phyloP scores from a whole-genome alignment of 208 protist species.

The Crithidia mellificae region DNA sequence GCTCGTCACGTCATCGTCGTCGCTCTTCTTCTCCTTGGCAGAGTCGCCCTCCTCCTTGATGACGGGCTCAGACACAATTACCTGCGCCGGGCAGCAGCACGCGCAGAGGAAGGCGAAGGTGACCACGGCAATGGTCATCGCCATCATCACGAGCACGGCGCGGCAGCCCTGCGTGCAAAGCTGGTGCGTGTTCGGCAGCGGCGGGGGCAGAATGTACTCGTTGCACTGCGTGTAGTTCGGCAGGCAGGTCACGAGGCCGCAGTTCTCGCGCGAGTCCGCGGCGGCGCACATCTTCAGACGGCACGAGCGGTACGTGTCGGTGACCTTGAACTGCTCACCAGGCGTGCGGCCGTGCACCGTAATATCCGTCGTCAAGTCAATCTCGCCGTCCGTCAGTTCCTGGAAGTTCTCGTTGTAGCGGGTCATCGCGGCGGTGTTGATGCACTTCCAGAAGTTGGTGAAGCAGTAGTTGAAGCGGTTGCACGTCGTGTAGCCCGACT shows the following conservation, averaged over 20 bases:
- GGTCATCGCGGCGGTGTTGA: conserved; percentile 26
- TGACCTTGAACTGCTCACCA: conserved; percentile 43
- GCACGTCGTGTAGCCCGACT: conserved; percentile 52
- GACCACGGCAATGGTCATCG: conserved; percentile 46
- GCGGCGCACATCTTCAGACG: conserved; percentile 43
- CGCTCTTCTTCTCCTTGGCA: conserved; percentile 14
- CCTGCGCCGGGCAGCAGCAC: conserved; percentile 48
- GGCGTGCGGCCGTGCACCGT: conserved; percentile 39
- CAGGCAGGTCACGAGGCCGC: conserved; percentile 60
- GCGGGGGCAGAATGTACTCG: conserved; percentile 58
- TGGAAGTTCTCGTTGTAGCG: conserved; percentile 13
- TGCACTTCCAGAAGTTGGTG: conserved; percentile 48
- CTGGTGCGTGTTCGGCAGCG: conserved; percentile 44
- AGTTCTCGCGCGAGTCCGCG: conserved; percentile 47
- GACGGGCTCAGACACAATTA: conserved; percentile 39
- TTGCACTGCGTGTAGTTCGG: conserved; percentile 70
- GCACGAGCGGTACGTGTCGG: conserved; percentile 47
- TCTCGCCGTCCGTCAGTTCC: conserved; percentile 20
- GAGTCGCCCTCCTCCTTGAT: conserved; percentile 16
- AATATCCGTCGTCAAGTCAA: conserved; percentile 29
- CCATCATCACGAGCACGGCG: conserved; percentile 56
- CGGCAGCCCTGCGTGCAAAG: conserved; percentile 68
- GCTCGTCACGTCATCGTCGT: background rate
- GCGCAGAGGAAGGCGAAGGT: conserved; percentile 42
- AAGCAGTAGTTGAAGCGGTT: conserved; percentile 56